These are phyloP conservation scores for Harrya chromipes DNA, from an alignment of 768 basidiomycete species.

Conservation along the genomic window DNA sequence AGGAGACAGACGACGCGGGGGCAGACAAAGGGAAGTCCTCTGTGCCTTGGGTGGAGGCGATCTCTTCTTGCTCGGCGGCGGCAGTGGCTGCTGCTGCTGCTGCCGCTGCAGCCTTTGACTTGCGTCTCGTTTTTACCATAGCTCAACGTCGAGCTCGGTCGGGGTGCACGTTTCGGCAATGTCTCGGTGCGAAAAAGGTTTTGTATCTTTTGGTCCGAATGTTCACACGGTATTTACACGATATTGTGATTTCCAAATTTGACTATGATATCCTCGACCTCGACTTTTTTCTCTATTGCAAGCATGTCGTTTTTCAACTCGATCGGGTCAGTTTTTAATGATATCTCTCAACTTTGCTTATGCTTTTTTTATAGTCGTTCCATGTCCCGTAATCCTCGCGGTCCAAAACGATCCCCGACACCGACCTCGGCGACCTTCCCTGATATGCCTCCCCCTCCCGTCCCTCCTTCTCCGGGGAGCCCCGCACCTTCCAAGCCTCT, in stretches of 20 bases:
- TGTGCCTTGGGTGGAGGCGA: conserved; percentile 30
- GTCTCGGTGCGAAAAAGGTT: conserved; percentile 4
- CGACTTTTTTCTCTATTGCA: background rate
- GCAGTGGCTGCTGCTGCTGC: conserved; percentile 29
- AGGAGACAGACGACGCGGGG: conserved; percentile 28
- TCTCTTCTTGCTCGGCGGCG: conserved; percentile 30
- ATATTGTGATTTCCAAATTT: conserved; percentile 3
- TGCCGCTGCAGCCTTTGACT: conserved; percentile 50
- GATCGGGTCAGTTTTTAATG: conserved; percentile 53
- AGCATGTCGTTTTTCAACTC: conserved; percentile 83
- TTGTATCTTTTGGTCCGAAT: background rate
- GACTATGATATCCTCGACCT: conserved; percentile 1
- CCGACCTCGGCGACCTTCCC: conserved; percentile 64
- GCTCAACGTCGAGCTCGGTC: conserved; percentile 37
- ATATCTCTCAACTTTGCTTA: conserved; percentile 5
- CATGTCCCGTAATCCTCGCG: conserved; percentile 71
- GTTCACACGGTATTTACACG: conserved; percentile 21
- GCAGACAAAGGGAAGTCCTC: conserved; percentile 33
- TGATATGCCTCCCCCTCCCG: conserved; percentile 41
- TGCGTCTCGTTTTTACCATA: conserved; percentile 57
- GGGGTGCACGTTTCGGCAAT: conserved; percentile 11
- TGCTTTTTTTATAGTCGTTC: conserved; percentile 49
- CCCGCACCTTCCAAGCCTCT: conserved; percentile 52
- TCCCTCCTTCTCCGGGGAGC: conserved; percentile 38
- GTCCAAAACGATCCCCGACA: conserved; percentile 69